Percentiles rank a stretch among this genome's conserved stretches.
These are phyloP conservation scores for Moniliophthora roreri DNA, from an alignment of 1,284 basidiomycete species.

Conservation along the genomic window DNA sequence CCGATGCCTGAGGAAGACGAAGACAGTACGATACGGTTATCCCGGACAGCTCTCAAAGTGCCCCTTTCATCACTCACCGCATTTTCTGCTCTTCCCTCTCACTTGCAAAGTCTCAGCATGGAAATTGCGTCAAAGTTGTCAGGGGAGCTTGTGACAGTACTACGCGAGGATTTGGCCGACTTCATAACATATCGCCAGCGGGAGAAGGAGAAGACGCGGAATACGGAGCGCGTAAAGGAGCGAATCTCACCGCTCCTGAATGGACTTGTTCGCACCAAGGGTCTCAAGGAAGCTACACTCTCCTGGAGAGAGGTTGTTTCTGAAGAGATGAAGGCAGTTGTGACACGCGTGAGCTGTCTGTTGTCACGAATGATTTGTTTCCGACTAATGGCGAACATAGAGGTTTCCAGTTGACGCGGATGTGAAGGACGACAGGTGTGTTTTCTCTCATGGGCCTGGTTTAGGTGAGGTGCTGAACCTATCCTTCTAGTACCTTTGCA, in stretches of 20 bases:
- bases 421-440: no score
- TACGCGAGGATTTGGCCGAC: slow-evolving; percentile 67
- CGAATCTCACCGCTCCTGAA: slow-evolving; percentile 70
- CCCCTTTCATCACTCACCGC: slow-evolving; percentile 65
- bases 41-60: slow-evolving; percentile 6
- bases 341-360: not conserved
- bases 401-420: slow-evolving; percentile 15
- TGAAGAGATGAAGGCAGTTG: slow-evolving; percentile 45
- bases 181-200: slow-evolving; percentile 31
- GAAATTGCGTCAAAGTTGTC: slow-evolving; percentile 81
- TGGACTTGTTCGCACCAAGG: slow-evolving; percentile 75
- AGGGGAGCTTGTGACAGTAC: slow-evolving; percentile 69
- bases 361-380: slow-evolving; percentile 11
- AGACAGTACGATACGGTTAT: not conserved
- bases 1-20: slow-evolving; percentile 35
- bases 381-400: slow-evolving; percentile 1
- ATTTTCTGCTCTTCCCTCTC: slow-evolving; percentile 68
- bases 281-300: slow-evolving; percentile 65
- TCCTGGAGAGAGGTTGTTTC: slow-evolving; percentile 82
- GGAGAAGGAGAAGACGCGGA: slow-evolving; percentile 19
- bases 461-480: slow-evolving; percentile 22
- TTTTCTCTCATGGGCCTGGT: no score
- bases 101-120: slow-evolving; percentile 62
- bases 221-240: slow-evolving; percentile 48
- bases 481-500: slow-evolving; percentile 60